A percentile compares a stretch with the other conserved stretches of the same genome.
Evolutionary conservation across 2,329 filamentous ascomycete species (phyloP).

Genomic region (Apiospora phragmitis): DNA sequence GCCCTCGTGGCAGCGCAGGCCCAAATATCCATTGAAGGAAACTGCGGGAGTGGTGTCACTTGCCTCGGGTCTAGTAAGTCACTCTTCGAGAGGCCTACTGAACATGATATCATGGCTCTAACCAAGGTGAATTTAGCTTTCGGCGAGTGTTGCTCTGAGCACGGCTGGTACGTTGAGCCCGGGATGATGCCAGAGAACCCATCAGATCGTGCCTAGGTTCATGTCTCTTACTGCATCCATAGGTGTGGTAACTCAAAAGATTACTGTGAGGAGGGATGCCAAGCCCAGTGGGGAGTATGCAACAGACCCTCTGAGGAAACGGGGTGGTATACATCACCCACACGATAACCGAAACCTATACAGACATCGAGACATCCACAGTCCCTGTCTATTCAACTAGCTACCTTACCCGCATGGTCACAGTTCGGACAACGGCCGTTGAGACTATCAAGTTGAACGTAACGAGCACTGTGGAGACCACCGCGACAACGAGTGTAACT

Average conservation of each 20-base stretch:
- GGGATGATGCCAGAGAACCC: background rate
- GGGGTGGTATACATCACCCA: background rate
- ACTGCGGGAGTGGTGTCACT: background rate
- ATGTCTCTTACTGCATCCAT: background rate
- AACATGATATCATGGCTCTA: background rate
- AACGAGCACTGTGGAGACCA: background rate
- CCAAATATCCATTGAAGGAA: background rate
- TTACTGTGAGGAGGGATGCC: background rate
- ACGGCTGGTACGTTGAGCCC: background rate
- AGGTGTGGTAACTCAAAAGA: background rate
- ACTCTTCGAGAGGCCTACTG: background rate
- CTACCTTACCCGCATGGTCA: background rate
- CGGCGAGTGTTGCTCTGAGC: background rate
- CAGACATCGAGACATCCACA: background rate
- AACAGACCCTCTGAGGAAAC: background rate
- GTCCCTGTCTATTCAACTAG: background rate
- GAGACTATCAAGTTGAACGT: background rate
- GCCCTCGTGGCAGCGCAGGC: background rate
- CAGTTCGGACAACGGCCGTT: background rate
- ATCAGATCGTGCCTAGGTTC: background rate
- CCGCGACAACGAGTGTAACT: background rate
- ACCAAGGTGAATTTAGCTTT: background rate
- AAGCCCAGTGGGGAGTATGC: background rate
- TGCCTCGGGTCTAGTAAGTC: background rate
- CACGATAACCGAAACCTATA: background rate